Evolutionary conservation across 129 eudicot species (phyloP).

Genomic region (Daucus carota): DH1_v3.0 NC_030384.2:27408501-27409000

Average conservation of each 20-base stretch:
- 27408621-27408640: not conserved
- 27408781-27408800: not conserved
- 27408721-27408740: not conserved
- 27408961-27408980: conserved; percentile 95
- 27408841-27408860: not conserved
- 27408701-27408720: not conserved
- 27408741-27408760: not conserved
- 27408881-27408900: not conserved
- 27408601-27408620: not conserved
- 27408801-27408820: not conserved
- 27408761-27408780: not conserved
- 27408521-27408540: not conserved
- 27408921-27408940: conserved; percentile 72
- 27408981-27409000: conserved; percentile 74
- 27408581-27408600: not conserved
- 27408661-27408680: not conserved
- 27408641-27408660: not conserved
- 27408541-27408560: not conserved
- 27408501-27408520: not conserved
- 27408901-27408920: conserved; percentile 74
- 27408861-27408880: not conserved
- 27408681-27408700: not conserved
- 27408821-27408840: not conserved
- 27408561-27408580: not conserved
- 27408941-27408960: conserved; percentile 78